A percentile compares a stretch with the other conserved stretches of the same genome.
phyloP scores from a whole-genome alignment of 306 rosid species.

The Casuarina cunninghamiana region DNA sequence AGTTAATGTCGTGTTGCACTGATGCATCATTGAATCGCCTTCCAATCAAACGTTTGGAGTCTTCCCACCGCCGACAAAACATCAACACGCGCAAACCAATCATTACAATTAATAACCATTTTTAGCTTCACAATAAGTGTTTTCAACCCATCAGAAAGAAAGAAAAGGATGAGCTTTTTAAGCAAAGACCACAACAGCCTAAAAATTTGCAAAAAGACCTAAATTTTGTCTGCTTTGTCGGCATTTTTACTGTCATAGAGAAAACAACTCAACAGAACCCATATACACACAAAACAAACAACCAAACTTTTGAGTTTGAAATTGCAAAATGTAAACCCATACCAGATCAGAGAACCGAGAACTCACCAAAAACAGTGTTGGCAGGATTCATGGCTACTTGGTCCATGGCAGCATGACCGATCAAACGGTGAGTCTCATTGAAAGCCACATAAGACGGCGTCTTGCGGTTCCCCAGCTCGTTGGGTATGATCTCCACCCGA shows the following conservation, averaged over 20 bases:
- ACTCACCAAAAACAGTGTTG: constrained; percentile 50
- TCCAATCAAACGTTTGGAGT: constrained; percentile 49
- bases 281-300: neutral
- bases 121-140: neutral
- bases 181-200: no score
- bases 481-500: constrained; percentile 55
- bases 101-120: neutral
- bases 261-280: neutral
- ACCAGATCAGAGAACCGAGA: neutral
- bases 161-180: neutral
- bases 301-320: no score
- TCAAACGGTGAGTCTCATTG: constrained; percentile 49
- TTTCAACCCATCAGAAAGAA: neutral
- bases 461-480: constrained; percentile 50
- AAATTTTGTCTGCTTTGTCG: no score
- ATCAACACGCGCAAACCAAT: neutral
- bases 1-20: constrained; percentile 35
- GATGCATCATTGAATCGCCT: constrained; percentile 36
- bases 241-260: no score
- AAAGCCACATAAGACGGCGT: constrained; percentile 58
- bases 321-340: no score
- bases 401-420: constrained; percentile 45
- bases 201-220: no score
- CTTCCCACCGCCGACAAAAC: neutral
- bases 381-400: constrained; percentile 49